These are phyloP conservation scores for Funneliformis caledonium DNA, from an alignment of 371 early-diverging fungal species.

Conservation along the genomic window DNA sequence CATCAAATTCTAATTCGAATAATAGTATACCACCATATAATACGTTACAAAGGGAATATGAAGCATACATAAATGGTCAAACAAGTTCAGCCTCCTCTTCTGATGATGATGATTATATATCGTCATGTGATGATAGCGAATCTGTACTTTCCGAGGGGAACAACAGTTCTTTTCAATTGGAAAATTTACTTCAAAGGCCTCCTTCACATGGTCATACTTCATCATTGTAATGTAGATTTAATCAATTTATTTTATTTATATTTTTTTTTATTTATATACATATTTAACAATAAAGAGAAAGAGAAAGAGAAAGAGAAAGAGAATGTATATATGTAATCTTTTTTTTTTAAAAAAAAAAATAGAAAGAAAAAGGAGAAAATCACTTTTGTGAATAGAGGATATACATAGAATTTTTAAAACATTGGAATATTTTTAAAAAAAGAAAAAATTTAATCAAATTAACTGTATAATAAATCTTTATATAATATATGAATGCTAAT, in stretches of 20 bases:
- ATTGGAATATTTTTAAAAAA: too few relatives aligned
- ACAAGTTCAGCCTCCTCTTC: constrained; percentile 18
- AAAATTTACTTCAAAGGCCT: constrained; percentile 13
- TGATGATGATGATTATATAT: constrained; percentile 13
- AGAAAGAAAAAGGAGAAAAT: too few relatives aligned
- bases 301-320: too few relatives aligned
- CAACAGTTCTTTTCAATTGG: constrained; percentile 19
- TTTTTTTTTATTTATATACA: background rate
- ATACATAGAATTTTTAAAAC: too few relatives aligned
- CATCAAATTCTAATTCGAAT: background rate
- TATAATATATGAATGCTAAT: too few relatives aligned
- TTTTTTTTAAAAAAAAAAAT: too few relatives aligned
- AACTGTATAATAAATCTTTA: too few relatives aligned
- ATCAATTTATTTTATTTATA: too few relatives aligned
- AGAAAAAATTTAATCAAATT: too few relatives aligned
- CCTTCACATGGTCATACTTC: background rate
- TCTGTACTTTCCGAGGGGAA: constrained; percentile 23
- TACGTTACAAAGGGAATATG: background rate
- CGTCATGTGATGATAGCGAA: constrained; percentile 1
- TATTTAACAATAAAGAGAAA: background rate
- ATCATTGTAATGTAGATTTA: background rate
- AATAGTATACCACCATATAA: background rate
- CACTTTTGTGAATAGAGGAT: too few relatives aligned
- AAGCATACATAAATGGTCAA: background rate
- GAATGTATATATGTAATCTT: too few relatives aligned